Evolutionary conservation across 345 rosid genomes (phyloP).

Genomic region (Pugionium cornutum): DNA sequence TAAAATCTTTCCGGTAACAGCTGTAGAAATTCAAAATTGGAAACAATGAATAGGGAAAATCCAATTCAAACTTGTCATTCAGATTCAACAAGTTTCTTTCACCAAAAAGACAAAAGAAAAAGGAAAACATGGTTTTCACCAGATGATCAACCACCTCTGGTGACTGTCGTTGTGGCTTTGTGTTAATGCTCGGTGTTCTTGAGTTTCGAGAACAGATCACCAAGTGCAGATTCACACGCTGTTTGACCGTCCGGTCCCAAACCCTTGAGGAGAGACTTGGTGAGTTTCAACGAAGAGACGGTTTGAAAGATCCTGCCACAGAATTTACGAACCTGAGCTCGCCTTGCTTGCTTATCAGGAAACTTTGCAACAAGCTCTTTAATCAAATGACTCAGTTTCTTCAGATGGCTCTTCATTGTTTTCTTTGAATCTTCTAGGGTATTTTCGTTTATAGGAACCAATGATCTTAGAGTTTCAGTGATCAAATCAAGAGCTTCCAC

Average conservation of each 20-base stretch:
- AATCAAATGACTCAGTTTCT: constrained; percentile 52
- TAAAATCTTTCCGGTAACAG: background rate
- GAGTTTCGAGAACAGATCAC: constrained; percentile 56
- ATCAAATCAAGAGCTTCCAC: constrained; percentile 80
- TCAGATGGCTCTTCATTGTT: constrained; percentile 51
- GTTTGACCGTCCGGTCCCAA: constrained; percentile 52
- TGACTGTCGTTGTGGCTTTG: constrained; percentile 17
- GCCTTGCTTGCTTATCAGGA: constrained; percentile 70
- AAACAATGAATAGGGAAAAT: constrained; percentile 16
- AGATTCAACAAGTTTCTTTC: constrained; percentile 18
- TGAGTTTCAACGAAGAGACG: constrained; percentile 50
- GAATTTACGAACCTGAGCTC: constrained; percentile 69
- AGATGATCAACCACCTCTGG: constrained; percentile 2
- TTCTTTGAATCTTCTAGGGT: constrained; percentile 53
- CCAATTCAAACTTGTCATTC: constrained; percentile 19
- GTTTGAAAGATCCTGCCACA: constrained; percentile 64
- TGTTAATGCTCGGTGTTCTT: constrained; percentile 44
- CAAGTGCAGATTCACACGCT: constrained; percentile 69
- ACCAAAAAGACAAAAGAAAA: constrained; percentile 9
- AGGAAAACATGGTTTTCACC: constrained; percentile 21
- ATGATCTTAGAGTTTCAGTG: constrained; percentile 60
- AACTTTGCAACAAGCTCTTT: constrained; percentile 59
- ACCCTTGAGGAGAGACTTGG: constrained; percentile 59
- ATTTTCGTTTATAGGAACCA: constrained; percentile 44
- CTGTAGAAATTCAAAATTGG: constrained; percentile 4